These are phyloP conservation scores for Rhodotorula diobovata DNA, from an alignment of 768 basidiomycete species.

Conservation along the genomic window DNA sequence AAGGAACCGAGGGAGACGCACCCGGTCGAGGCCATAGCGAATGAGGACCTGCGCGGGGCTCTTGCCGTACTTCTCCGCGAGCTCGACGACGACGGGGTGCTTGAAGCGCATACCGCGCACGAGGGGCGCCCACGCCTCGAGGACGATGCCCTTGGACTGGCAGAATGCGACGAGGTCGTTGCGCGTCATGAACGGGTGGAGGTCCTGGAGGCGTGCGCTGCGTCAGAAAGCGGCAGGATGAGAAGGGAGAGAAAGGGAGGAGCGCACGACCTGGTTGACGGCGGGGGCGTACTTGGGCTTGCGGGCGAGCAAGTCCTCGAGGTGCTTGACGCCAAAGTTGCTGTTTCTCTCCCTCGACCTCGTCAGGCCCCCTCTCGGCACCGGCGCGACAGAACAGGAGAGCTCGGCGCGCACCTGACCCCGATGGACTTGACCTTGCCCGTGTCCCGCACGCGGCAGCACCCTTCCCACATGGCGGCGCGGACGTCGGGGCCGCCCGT, in stretches of 20 bases:
- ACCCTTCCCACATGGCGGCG: conserved; percentile 63
- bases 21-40: conserved; percentile 83
- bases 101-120: conserved; percentile 64
- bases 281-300: conserved; percentile 52
- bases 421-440: conserved; percentile 62
- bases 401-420: conserved; percentile 49
- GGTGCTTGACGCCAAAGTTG: conserved; percentile 41
- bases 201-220: conserved; percentile 51
- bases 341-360: not conserved
- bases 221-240: not conserved
- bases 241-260: not conserved
- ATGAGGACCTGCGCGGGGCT: conserved; percentile 62
- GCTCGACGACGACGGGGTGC: conserved; percentile 54
- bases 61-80: conserved; percentile 58
- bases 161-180: conserved; percentile 58
- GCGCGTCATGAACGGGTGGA: conserved; percentile 69
- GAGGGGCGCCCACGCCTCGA: conserved; percentile 68
- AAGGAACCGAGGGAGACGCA: not conserved
- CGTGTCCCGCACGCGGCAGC: conserved; percentile 61
- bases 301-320: conserved; percentile 38
- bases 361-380: not conserved
- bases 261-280: conserved; percentile 57
- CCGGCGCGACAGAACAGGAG: not conserved
- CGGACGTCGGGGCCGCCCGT: conserved; percentile 59
- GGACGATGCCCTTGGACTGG: conserved; percentile 19